Base-by-base conservation (phyloP, 202 grass and related monocot species). In the Sporobolus alterniflorus region DNA sequence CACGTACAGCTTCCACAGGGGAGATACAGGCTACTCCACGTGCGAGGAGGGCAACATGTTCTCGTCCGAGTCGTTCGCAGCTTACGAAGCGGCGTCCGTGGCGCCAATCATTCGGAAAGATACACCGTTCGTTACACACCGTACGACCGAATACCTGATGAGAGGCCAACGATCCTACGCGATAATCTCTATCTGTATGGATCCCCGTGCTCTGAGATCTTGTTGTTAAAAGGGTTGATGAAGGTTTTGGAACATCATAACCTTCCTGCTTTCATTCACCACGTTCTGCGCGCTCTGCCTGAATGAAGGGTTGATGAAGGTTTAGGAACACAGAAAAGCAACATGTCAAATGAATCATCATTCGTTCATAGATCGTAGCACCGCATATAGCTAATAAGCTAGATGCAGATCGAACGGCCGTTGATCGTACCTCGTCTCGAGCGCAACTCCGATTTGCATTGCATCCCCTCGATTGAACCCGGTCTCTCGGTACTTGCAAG, bases 71-170 rank as follows among this genome's bases (percentile, higher is more conserved):
- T 42, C 4, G 11, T 10, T 46, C 7, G 26, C 80, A 7, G 10
- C 7, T 47, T 42, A 25, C 74, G 66, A 75, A 55, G 62, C 30
- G 39, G 6, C 5, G 3, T 5, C 50, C 21, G 18, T 33, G 42
- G 50, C 59, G 15, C 81, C 62, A 62, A 89, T 90, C 74, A 86
- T 86, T 62, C 79, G 15, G 42, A 15, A 62, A 67, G 67, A 78
- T 81, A 64, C 54, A 79, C 44, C 74, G 72, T 77, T 65, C 39
- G 56, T 13, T 13, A n/a, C 39, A 43, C 48, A n/a, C 3, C 26
- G 46, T 33, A 77, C n/a, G 47, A 57, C 44, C 67, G 16, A 52
- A 33, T 79, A 32, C 83, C 63, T 78, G 52, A 48, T 51, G 21
- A 31, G 48, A 41, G 47, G 36, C 39, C n/a, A 39, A 36, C 51